Percentiles rank a stretch among this genome's conserved stretches.
phyloP scores from a whole-genome alignment of 805 yeast genomes.

The Metschnikowia henanensis region DNA sequence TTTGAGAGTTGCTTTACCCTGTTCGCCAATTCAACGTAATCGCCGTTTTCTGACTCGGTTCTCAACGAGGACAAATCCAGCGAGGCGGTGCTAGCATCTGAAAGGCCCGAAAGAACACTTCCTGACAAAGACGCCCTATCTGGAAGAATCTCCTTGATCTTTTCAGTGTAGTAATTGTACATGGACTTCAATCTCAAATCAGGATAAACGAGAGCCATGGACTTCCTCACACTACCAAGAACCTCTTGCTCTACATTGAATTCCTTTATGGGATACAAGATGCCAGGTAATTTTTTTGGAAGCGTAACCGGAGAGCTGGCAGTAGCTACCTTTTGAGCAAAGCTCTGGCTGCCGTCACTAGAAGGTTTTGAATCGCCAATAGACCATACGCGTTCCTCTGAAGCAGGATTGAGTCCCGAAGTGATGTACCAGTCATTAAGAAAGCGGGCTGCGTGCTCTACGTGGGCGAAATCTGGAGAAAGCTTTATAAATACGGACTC shows the following conservation, averaged over 20 bases:
- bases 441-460: conserved; percentile 26
- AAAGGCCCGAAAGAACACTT: conserved; percentile 14
- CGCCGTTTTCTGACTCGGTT: conserved; percentile 14
- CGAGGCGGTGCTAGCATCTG: conserved; percentile 13
- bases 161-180: conserved; percentile 13
- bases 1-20: conserved; percentile 20
- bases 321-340: no score
- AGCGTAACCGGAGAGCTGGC: conserved; percentile 23
- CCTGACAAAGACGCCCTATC: conserved; percentile 10
- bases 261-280: conserved; percentile 28
- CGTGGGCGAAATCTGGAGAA: conserved; percentile 24
- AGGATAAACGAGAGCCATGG: conserved; percentile 24
- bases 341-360: not conserved
- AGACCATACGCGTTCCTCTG: conserved; percentile 18
- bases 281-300: conserved; percentile 27
- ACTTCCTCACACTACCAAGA: conserved; percentile 11
- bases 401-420: conserved; percentile 24
- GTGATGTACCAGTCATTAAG: conserved; percentile 37
- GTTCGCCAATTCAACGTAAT: conserved; percentile 17
- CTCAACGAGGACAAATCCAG: conserved; percentile 9
- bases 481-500: conserved; percentile 22
- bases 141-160: conserved; percentile 2
- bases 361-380: conserved; percentile 7
- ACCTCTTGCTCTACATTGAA: conserved; percentile 12
- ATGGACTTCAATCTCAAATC: conserved; percentile 20